Evolutionary conservation across 768 basidiomycete genomes (phyloP).

Genomic region (Lentinula guzmanii): DNA sequence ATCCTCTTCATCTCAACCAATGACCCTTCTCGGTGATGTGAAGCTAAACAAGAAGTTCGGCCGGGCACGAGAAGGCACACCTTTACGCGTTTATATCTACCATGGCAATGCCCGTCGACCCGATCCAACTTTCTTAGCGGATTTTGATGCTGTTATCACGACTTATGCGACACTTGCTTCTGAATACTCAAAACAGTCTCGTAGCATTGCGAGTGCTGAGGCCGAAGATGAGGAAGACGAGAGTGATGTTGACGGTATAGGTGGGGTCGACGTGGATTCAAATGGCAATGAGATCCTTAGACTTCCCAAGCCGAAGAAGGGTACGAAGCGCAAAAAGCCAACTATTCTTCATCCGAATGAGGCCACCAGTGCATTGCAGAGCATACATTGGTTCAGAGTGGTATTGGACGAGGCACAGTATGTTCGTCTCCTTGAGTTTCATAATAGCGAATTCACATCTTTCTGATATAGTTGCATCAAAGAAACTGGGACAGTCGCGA

Average conservation of each 20-base stretch:
- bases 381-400: conserved; percentile 93
- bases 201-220: conserved; percentile 51
- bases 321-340: conserved; percentile 60
- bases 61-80: conserved; percentile 40
- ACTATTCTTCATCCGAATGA: conserved; percentile 27
- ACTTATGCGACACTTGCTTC: conserved; percentile 94
- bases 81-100: conserved; percentile 88
- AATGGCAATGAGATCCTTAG: conserved; percentile 57
- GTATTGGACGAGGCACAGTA: conserved; percentile 95
- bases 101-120: conserved; percentile 87
- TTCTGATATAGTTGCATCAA: conserved; percentile 76
- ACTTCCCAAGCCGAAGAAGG: conserved; percentile 61
- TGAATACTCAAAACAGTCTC: conserved; percentile 87
- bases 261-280: conserved; percentile 61
- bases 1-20: conserved; percentile 21
- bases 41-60: conserved; percentile 24
- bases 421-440: conserved; percentile 33
- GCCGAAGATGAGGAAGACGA: conserved; percentile 64
- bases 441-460: conserved; percentile 4
- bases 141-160: conserved; percentile 97
- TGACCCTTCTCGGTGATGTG: conserved; percentile 20
- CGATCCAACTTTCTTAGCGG: conserved; percentile 81
- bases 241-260: conserved; percentile 58
- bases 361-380: conserved; percentile 78
- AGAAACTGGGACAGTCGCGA: conserved; percentile 89